phyloP scores from a whole-genome alignment of 768 basidiomycete genomes.

The Leccinum boreale region DNA sequence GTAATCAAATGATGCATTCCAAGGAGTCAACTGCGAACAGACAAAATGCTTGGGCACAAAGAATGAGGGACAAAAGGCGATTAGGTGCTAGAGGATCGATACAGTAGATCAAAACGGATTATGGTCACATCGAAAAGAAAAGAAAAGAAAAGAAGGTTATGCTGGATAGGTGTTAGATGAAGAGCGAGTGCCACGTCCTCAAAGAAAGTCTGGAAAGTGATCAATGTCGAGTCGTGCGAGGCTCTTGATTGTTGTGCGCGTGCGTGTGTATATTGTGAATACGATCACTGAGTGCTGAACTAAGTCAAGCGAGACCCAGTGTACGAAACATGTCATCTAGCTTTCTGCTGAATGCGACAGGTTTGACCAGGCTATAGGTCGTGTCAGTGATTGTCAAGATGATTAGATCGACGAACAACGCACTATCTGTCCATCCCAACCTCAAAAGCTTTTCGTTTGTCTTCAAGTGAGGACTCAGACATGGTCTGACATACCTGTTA shows the following conservation, averaged over 20 bases:
- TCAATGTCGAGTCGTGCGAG: slow-evolving; percentile 12
- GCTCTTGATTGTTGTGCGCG: neutral
- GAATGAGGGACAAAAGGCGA: neutral
- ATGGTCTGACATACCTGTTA: slow-evolving; percentile 95
- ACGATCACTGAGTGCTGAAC: neutral
- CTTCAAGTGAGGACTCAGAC: slow-evolving; percentile 73
- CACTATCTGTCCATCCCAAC: slow-evolving; percentile 96
- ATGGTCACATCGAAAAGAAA: neutral
- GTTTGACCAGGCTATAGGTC: slow-evolving; percentile 76
- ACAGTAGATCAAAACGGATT: slow-evolving; percentile 6
- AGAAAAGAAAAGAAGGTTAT: neutral
- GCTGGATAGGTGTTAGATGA: neutral
- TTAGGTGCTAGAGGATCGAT: slow-evolving; percentile 6
- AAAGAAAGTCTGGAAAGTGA: slow-evolving; percentile 4
- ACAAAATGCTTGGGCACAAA: neutral
- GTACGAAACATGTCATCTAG: slow-evolving; percentile 80
- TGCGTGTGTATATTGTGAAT: slow-evolving; percentile 11
- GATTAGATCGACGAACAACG: slow-evolving; percentile 23
- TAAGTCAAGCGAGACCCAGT: slow-evolving; percentile 49
- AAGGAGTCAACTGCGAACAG: neutral
- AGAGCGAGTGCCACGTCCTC: neutral
- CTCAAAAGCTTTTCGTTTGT: slow-evolving; percentile 86
- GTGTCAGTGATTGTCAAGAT: neutral
- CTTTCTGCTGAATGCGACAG: slow-evolving; percentile 83
- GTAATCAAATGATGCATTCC: slow-evolving; percentile 9